Conservation (phyloP, 805 yeast genomes). For the Wickerhamomyces silvicola region DNA sequence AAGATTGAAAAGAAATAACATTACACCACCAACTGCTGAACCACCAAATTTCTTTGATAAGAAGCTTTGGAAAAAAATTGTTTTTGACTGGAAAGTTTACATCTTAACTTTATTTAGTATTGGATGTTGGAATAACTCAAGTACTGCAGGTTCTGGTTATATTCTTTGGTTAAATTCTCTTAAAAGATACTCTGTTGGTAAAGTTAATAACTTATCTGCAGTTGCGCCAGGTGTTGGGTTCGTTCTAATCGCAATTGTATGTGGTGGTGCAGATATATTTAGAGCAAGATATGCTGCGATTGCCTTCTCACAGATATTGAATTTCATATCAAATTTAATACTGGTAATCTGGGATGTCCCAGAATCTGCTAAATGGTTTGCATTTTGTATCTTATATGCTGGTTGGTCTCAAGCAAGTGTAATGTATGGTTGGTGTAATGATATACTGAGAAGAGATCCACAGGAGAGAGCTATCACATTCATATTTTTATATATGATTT, state of each 20-base stretch:
- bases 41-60: conserved; percentile 32
- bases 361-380: conserved; percentile 54
- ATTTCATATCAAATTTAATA: conserved; percentile 43
- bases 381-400: conserved; percentile 46
- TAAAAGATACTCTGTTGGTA: conserved; percentile 30
- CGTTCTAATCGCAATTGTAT: conserved; percentile 4
- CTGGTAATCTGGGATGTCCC: conserved; percentile 52
- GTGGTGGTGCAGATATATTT: conserved; percentile 40
- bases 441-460: conserved; percentile 47
- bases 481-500: conserved; percentile 41
- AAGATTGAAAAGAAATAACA: conserved; percentile 31
- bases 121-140: conserved; percentile 51
- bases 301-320: conserved; percentile 43
- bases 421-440: conserved; percentile 51
- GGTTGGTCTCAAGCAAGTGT: conserved; percentile 62
- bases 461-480: conserved; percentile 45
- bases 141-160: conserved; percentile 45
- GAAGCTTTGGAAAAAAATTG: conserved; percentile 44
- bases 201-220: conserved; percentile 30
- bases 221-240: conserved; percentile 45
- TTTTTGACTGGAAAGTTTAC: conserved; percentile 52
- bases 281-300: conserved; percentile 51
- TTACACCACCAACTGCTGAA: conserved; percentile 21
- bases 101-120: conserved; percentile 44
- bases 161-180: conserved; percentile 44